Evolutionary conservation across 116 monocot genomes (phyloP).

Genomic region (Dioscorea cayenensis): DNA sequence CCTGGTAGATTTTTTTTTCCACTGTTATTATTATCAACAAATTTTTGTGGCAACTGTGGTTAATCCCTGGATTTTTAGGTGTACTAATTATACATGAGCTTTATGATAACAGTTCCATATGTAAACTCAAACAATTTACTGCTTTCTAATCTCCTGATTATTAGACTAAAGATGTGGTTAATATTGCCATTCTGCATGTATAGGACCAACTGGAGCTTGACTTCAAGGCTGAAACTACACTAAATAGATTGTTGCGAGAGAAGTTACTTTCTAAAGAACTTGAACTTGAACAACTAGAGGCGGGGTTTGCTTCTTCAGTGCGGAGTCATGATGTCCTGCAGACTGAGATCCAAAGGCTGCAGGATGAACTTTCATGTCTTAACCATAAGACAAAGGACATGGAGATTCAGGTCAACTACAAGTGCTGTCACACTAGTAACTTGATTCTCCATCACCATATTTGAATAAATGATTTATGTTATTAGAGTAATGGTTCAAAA

Average conservation of each 20-base stretch:
- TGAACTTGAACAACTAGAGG: slow-evolving; percentile 59
- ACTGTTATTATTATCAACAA: too few species aligned
- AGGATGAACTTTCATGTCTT: slow-evolving; percentile 67
- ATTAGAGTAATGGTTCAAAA: too few species aligned
- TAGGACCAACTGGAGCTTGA: slow-evolving; percentile 57
- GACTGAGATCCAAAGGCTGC: slow-evolving; percentile 47
- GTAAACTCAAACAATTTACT: too few species aligned
- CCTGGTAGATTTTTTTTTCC: too few species aligned
- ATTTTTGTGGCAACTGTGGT: too few species aligned
- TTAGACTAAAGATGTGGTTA: background rate
- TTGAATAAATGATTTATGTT: too few species aligned
- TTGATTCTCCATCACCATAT: too few species aligned
- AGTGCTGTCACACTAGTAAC: background rate
- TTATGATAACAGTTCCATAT: too few species aligned
- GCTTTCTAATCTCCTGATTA: too few species aligned
- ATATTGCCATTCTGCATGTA: background rate
- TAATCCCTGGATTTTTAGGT: too few species aligned
- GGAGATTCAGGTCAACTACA: slow-evolving; percentile 57
- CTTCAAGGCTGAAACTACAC: slow-evolving; percentile 62
- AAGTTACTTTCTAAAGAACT: slow-evolving; percentile 62
- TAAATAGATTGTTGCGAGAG: slow-evolving; percentile 57
- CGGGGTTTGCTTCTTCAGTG: slow-evolving; percentile 59
- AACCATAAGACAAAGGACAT: slow-evolving; percentile 49
- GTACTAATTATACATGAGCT: too few species aligned
- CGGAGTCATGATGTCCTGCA: slow-evolving; percentile 34